Base-by-base conservation (phyloP, 1,284 basidiomycete species). In the Trichosporon sp. region DNA sequence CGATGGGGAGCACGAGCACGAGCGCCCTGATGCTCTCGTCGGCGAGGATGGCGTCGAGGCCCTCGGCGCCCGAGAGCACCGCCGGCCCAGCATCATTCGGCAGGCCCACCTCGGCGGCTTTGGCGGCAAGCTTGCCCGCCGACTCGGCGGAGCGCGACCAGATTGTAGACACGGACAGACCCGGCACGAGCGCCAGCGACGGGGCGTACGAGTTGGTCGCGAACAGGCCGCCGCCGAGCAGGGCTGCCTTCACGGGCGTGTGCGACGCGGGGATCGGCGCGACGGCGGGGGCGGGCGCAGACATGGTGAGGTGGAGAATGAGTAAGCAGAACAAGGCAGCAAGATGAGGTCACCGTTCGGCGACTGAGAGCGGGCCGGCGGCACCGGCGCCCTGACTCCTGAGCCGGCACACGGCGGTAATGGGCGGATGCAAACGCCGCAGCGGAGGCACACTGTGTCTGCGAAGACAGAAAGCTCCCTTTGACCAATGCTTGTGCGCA, bases 141-240 rank as follows among this genome's bases (percentile, higher is more conserved):
- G 88, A 90, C 75, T 86, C 86, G 72, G 87, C 83, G 1, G 90
- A 91, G 64, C 91, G 87, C n/a, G 91, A 93, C 84, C 92, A 93
- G 69, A 93, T 85, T 1, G 90, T 90, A 73, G 86, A 88, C 66
- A 93, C 85, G 31, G 78, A 76, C 47, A 81, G 69, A 64, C 86
- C 85, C 12, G 85, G 82, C 47, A 78, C 78, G 29, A 84, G 84
- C 62, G 91, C 84, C 66, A 93, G 85, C 12, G 90, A 88, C 44
- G 92, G 91, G 23, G 93, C 84, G 82, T 93, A 90, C 8, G 90
- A 90, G 62, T 68, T 72, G 31, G 72, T 64, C 44, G 81, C 81
- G 71, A 83, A 82, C 51, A 80, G 68, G 56, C 81, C 81, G 3
- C 76, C 75, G 31, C 80, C 80, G 47, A 82, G 77, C 47, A 83